Evolutionary conservation across 2,329 filamentous ascomycete species (phyloP), one percentile per base, ranked within the genome.

Genomic region (Simplicillium aogashimaense): DNA sequence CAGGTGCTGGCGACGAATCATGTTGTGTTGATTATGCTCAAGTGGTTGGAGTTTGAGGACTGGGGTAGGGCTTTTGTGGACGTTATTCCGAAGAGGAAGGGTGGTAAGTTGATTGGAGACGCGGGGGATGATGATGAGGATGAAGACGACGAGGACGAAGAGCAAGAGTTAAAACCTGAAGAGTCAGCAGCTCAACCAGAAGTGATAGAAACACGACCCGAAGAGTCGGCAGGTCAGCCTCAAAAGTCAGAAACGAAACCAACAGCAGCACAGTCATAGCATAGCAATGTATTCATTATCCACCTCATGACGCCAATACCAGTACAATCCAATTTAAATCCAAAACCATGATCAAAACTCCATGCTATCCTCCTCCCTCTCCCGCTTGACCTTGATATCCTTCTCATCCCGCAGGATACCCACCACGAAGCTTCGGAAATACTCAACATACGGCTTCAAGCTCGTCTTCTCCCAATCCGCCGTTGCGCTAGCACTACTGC

Each of bases 391-490:
- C 48, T 59, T 66, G 4, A 61, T 56, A 41, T 69, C 78, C 46
- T 69, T 69, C 57, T 82, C 80, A 43, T 94, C 90, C 59, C 82
- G 89, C 59, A 95, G 72, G 41, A 98, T 60, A 0, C 67, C 73
- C 9, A 77, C 73, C 7, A 97, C 86, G 61, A 95, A 94, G 1
- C 71, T 74, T 50, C 84, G 76, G 62, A 98, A 97, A 50, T 83
- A 81, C 43, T 97, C 89, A 29, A 97, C 79, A 57, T 94, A 97
- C 8, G 88, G 87, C 66, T 84, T 94, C 55, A 98, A 62, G 48
- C 86, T 87, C 17, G 92, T 98, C 76, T 97, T 98, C 64, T 98
- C 90, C 81, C 90, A 97, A 56, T 98, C 92, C 49, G 82, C 76
- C 36, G 85, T 53, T 41, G 49, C 51, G 51, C 64, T 66, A 3